These are phyloP conservation scores for Trichoderma asperelloides DNA, from an alignment of 495 filamentous ascomycete genomes.

Conservation along the genomic window DNA sequence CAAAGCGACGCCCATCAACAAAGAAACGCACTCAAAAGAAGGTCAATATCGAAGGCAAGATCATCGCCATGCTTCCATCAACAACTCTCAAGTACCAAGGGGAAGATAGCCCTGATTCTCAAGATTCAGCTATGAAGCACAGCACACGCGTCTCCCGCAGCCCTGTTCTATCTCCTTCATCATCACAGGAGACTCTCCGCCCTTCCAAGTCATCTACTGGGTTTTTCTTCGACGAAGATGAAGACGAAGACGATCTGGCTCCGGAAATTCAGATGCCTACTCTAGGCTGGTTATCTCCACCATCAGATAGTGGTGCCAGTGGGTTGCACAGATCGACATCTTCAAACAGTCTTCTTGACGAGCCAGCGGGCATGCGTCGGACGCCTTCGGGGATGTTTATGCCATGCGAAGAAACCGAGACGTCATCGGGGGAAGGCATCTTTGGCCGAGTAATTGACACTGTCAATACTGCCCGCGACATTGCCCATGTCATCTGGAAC, in stretches of 20 bases:
- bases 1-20: constrained; percentile 19
- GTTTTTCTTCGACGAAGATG: constrained; percentile 47
- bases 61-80: constrained; percentile 84
- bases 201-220: constrained; percentile 62
- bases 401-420: constrained; percentile 67
- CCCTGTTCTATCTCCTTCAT: constrained; percentile 50
- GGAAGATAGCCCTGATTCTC: constrained; percentile 66
- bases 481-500: constrained; percentile 96
- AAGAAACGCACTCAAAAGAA: constrained; percentile 38
- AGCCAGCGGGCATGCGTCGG: constrained; percentile 51
- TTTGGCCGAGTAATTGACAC: constrained; percentile 83
- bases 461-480: constrained; percentile 92
- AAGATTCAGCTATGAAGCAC: constrained; percentile 49
- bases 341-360: constrained; percentile 25
- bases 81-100: constrained; percentile 80
- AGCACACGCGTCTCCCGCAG: constrained; percentile 35
- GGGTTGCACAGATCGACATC: constrained; percentile 29
- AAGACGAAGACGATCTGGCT: constrained; percentile 34
- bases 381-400: constrained; percentile 80
- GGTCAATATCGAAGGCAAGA: constrained; percentile 61
- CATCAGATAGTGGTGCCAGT: constrained; percentile 10
- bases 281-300: constrained; percentile 12
- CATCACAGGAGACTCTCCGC: constrained; percentile 67
- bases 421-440: constrained; percentile 46
- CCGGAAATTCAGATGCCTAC: constrained; percentile 41